Evolutionary conservation across 768 basidiomycete species (phyloP).

Genomic region (Guyanaporus albipodus): DNA sequence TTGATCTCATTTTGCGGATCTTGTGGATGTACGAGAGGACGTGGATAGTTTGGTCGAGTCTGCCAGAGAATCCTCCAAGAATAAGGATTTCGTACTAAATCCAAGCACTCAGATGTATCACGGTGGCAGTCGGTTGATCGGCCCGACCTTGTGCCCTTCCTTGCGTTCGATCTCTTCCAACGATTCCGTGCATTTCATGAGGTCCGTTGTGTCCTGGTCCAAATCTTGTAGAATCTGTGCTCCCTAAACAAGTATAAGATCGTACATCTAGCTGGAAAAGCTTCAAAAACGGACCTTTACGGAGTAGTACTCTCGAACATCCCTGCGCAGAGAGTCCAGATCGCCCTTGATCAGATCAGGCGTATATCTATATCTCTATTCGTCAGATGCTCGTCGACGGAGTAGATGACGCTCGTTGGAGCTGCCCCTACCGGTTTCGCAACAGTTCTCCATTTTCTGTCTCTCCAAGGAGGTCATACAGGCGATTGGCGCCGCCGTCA

Average conservation of each 20-base stretch:
- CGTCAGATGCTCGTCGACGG: not conserved
- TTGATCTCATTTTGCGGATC: conserved; percentile 54
- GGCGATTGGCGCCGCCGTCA: conserved; percentile 84
- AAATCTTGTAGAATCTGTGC: conserved; percentile 64
- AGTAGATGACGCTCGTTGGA: not conserved
- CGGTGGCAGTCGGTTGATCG: not conserved
- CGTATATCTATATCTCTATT: conserved; percentile 46
- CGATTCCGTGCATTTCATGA: conserved; percentile 84
- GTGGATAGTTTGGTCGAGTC: conserved; percentile 93
- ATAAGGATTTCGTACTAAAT: conserved; percentile 65
- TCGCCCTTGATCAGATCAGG: conserved; percentile 94
- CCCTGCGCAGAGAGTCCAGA: conserved; percentile 78
- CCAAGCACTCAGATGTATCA: conserved; percentile 3
- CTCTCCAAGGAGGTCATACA: conserved; percentile 54
- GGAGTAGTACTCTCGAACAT: conserved; percentile 69
- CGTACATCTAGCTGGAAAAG: not conserved
- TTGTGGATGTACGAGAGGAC: conserved; percentile 83
- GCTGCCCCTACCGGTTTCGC: conserved; percentile 14
- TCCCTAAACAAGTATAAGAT: conserved; percentile 40
- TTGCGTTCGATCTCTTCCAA: conserved; percentile 54
- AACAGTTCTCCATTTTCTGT: conserved; percentile 1
- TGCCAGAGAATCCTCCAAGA: conserved; percentile 85
- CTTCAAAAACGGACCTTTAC: conserved; percentile 41
- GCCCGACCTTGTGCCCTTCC: conserved; percentile 37
- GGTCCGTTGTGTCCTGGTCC: conserved; percentile 85